Evolutionary conservation across 2,329 filamentous ascomycete genomes (phyloP).

Genomic region (Pseudophaeomoniella oleicola): DNA sequence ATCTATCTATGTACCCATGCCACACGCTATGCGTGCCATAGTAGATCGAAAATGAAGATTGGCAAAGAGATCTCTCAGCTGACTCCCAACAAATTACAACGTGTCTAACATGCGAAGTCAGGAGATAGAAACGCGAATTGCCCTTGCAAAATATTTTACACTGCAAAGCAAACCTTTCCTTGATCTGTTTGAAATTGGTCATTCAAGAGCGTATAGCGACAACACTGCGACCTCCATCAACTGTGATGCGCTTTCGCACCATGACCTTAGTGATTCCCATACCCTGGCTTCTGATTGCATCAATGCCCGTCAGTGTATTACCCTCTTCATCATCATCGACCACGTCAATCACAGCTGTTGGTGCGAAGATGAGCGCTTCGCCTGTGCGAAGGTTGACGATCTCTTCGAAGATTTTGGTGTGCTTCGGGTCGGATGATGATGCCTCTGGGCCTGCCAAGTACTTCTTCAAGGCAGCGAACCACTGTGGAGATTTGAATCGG

Average conservation of each 20-base stretch:
- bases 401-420: conserved; percentile 22
- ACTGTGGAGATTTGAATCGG: conserved; percentile 52
- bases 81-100: no score
- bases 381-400: conserved; percentile 35
- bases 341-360: conserved; percentile 26
- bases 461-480: conserved; percentile 34
- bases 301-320: neutral
- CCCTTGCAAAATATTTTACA: no score
- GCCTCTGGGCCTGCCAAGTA: conserved; percentile 32
- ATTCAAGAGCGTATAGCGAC: no score
- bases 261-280: neutral
- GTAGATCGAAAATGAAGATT: no score
- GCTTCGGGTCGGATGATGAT: neutral
- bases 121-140: no score
- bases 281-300: neutral
- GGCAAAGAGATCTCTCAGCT: no score
- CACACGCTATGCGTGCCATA: no score
- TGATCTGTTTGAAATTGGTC: no score
- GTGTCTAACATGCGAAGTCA: no score
- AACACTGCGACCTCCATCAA: neutral
- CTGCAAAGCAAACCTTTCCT: no score
- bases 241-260: neutral
- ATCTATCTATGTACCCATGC: no score
- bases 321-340: conserved; percentile 3
- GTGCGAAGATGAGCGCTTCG: conserved; percentile 34